Conservation (phyloP, 495 filamentous ascomycete genomes). For the Penicillium odoratum region DNA sequence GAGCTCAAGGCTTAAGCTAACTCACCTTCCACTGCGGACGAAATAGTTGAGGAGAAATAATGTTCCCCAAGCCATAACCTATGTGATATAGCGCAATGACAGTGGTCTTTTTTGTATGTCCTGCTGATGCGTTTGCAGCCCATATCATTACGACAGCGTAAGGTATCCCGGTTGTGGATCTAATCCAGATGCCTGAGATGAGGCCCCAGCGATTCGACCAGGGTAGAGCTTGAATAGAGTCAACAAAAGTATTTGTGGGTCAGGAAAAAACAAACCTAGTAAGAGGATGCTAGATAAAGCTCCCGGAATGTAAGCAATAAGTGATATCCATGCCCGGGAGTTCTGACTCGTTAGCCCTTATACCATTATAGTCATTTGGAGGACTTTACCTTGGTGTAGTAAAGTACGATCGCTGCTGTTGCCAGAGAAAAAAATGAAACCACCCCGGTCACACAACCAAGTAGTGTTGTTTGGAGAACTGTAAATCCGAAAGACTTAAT, state of each 20-base stretch:
- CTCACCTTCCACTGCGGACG: conserved; percentile 28
- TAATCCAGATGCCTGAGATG: conserved; percentile 38
- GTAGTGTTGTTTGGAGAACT: conserved; percentile 37
- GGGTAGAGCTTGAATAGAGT: conserved; percentile 21
- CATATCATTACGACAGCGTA: conserved; percentile 44
- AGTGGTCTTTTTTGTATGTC: conserved; percentile 42
- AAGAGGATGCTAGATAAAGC: conserved; percentile 36
- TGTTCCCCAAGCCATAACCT: conserved; percentile 41
- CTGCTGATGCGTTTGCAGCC: conserved; percentile 37
- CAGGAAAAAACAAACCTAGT: conserved; percentile 13
- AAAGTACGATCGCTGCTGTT: conserved; percentile 26
- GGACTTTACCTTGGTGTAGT: conserved; percentile 22
- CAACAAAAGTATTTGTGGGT: background rate
- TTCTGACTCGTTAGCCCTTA: conserved; percentile 18
- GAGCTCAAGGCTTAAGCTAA: conserved; percentile 4
- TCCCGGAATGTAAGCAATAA: conserved; percentile 31
- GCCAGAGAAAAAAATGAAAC: conserved; percentile 36
- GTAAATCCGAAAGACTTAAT: conserved; percentile 45
- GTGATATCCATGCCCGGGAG: conserved; percentile 39
- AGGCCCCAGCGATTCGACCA: conserved; percentile 42
- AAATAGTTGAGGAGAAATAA: conserved; percentile 37
- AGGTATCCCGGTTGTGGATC: conserved; percentile 37
- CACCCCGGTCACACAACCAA: conserved; percentile 34
- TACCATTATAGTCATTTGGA: too few species aligned
- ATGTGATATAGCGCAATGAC: conserved; percentile 38